Base-by-base conservation (phyloP, 2,329 filamentous ascomycete genomes). In the Colletotrichum cereale region DNA sequence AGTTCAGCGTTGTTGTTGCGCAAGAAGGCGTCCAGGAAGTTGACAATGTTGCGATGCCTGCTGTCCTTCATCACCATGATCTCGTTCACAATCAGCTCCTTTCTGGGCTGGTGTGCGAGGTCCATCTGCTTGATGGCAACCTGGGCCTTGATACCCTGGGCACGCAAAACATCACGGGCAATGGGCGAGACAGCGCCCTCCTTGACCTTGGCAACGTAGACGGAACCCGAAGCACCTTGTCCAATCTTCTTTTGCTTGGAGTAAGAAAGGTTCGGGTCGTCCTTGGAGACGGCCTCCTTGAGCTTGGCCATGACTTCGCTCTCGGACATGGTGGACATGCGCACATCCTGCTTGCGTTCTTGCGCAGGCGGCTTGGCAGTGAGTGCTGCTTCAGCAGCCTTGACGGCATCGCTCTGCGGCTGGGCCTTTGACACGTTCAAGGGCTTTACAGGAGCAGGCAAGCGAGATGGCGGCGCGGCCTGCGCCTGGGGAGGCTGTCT, bases 31-130 rank as follows among this genome's bases (percentile, higher is more conserved):
- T 99, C 96, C 42, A 99, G 86, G 84, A 97, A 99, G 84, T 99
- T 99, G 83, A 99, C 96, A 85, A 99, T 99, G 83, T 99, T 99
- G 73, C 93, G 92, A 82, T 99, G 96, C 80, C 95, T 93, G 86
- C 94, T 97, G 84, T 99, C 96, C 85, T 98, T 98, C 96, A 99
- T 99, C 72, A 99, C 96, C 85, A 99, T 97, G 79, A 99, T 99
- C 80, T 99, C 96, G 82, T 99, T 99, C 64, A 99, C 96, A 79
- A 99, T 99, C 78, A 99, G 86, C 83, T 99, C 96, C 86, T 99
- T 99, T 71, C 96, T 89, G 58, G 96, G 96, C 82, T 99, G 96
- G 79, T 97, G 96, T 62, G 96, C 94, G 67, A 99, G 89, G 84
- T 99, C 96, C 96, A 99, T 99, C 84, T 99, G 96, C 86, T 99